Evolutionary conservation across 305 asterid species (phyloP).

Genomic region (Fraxinus baroniana): DNA sequence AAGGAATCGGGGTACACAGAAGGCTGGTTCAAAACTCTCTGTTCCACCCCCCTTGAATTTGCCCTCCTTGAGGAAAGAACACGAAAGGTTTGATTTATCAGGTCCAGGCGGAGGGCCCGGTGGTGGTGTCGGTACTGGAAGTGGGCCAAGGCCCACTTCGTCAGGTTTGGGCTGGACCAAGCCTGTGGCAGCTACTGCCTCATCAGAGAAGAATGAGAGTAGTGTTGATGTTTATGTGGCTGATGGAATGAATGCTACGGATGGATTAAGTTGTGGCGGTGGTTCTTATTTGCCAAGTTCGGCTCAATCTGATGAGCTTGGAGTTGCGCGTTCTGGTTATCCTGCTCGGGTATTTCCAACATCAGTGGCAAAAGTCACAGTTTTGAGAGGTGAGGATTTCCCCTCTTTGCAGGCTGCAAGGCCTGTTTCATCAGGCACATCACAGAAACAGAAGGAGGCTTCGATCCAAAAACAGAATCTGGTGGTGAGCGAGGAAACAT

Average conservation of each 20-base stretch:
- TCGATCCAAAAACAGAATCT: constrained; percentile 64
- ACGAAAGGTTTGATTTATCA: constrained; percentile 66
- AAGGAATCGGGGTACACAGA: constrained; percentile 57
- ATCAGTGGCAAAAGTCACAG: constrained; percentile 57
- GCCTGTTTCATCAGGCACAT: constrained; percentile 66
- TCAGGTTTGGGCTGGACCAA: constrained; percentile 89
- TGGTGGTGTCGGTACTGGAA: constrained; percentile 57
- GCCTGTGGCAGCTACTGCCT: constrained; percentile 46
- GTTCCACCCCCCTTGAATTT: constrained; percentile 97
- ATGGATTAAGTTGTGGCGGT: constrained; percentile 38
- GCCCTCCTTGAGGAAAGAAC: constrained; percentile 95
- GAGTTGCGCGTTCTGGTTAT: constrained; percentile 38
- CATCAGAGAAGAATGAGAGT: constrained; percentile 48
- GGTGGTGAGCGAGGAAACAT: constrained; percentile 41
- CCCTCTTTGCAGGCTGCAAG: constrained; percentile 87
- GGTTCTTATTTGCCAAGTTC: constrained; percentile 81
- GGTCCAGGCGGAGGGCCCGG: constrained; percentile 60
- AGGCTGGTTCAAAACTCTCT: constrained; percentile 72
- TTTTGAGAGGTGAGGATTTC: constrained; percentile 98
- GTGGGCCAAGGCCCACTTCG: constrained; percentile 75
- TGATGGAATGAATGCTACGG: constrained; percentile 40
- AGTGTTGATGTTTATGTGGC: constrained; percentile 35
- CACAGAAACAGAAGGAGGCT: constrained; percentile 69
- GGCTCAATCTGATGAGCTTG: constrained; percentile 53
- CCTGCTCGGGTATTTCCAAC: constrained; percentile 41